Conservation (phyloP, 2,329 filamentous ascomycete genomes). For the Pseudopyricularia javanii region DNA sequence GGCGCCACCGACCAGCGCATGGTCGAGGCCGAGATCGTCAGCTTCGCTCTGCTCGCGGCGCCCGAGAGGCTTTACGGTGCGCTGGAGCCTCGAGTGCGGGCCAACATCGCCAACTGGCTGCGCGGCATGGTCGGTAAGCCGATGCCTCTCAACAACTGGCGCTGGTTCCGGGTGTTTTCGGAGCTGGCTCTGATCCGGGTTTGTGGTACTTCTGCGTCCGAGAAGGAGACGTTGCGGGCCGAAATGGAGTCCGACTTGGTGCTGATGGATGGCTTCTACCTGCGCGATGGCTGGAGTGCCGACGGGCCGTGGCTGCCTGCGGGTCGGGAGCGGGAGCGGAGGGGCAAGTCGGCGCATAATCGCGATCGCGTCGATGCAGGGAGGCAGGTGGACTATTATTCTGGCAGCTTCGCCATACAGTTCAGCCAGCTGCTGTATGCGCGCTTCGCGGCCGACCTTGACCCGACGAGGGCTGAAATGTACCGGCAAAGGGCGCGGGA, state of each 20-base stretch:
- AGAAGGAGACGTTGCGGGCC: neutral
- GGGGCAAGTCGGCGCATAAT: neutral
- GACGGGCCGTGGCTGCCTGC: slow-evolving; percentile 7
- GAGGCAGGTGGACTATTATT: slow-evolving; percentile 10
- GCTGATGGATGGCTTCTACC: slow-evolving; percentile 7
- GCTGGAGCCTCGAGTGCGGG: slow-evolving; percentile 3
- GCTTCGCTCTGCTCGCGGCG: slow-evolving; percentile 31
- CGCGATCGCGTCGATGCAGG: neutral
- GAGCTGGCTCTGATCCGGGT: slow-evolving; percentile 7
- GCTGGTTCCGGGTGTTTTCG: slow-evolving; percentile 9
- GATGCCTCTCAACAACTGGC: slow-evolving; percentile 9
- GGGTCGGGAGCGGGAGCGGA: slow-evolving; percentile 1
- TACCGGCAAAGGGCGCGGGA: slow-evolving; percentile 17
- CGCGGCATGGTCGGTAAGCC: slow-evolving; percentile 6
- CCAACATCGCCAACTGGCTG: slow-evolving; percentile 13
- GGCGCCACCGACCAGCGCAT: slow-evolving; percentile 35
- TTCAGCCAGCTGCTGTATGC: slow-evolving; percentile 24
- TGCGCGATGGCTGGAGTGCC: slow-evolving; percentile 7
- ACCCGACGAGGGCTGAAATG: slow-evolving; percentile 19
- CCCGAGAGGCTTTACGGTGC: slow-evolving; percentile 21
- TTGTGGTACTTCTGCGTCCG: neutral
- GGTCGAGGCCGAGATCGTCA: slow-evolving; percentile 40
- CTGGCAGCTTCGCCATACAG: slow-evolving; percentile 12
- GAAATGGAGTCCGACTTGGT: slow-evolving; percentile 4
- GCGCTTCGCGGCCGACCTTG: slow-evolving; percentile 20